These are phyloP conservation scores for Metschnikowia noctiluminum DNA, from an alignment of 805 yeast genomes.

Conservation along the genomic window DNA sequence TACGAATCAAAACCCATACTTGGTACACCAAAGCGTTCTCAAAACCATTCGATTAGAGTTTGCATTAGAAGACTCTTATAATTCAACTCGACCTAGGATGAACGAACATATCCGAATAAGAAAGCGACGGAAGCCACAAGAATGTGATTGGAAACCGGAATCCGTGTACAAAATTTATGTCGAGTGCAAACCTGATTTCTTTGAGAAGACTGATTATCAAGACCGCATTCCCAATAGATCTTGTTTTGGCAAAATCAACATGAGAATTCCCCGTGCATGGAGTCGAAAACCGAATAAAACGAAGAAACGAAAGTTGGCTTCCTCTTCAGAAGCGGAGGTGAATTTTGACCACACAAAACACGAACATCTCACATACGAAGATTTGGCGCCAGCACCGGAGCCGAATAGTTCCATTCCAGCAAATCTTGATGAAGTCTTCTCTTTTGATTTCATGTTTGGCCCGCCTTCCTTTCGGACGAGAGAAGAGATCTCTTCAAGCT, in stretches of 20 bases:
- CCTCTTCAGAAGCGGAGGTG: constrained; percentile 5
- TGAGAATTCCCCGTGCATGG: constrained; percentile 41
- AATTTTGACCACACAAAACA: constrained; percentile 1
- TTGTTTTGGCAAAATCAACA: constrained; percentile 39
- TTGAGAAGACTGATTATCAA: constrained; percentile 28
- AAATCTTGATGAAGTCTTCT: constrained; percentile 7
- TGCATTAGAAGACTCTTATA: constrained; percentile 14
- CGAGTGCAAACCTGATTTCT: constrained; percentile 23
- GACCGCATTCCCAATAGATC: constrained; percentile 28
- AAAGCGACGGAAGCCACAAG: constrained; percentile 14
- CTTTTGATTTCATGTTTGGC: constrained; percentile 14
- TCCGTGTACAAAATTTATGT: constrained; percentile 18
- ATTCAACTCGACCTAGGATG: constrained; percentile 4
- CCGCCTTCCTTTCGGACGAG: constrained; percentile 10
- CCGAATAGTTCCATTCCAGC: constrained; percentile 1
- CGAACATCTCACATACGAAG: constrained; percentile 5
- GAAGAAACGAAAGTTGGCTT: constrained; percentile 8
- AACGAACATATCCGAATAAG: constrained; percentile 10
- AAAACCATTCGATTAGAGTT: constrained; percentile 13
- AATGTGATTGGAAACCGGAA: constrained; percentile 20
- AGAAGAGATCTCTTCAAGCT: constrained; percentile 24
- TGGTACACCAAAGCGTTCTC: constrained; percentile 15
- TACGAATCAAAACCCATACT: constrained; percentile 13
- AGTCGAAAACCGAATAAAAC: constrained; percentile 23
- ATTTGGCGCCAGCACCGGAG: constrained; percentile 6